Base-by-base conservation (phyloP, 768 basidiomycete genomes). In the Neoboletus subvelutipes region DNA sequence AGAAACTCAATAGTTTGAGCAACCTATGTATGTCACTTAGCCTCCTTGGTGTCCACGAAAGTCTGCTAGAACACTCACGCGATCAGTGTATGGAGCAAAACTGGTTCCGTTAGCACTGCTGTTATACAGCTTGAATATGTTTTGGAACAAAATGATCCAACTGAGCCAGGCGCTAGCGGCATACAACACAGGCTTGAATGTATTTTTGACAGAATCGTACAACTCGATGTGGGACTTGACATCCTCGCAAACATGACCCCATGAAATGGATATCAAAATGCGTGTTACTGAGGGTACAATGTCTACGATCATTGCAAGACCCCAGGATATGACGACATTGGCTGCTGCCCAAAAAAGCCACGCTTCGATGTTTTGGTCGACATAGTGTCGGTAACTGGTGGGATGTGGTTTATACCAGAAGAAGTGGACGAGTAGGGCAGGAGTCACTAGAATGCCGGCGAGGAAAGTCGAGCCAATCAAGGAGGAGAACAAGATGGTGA, bases 261-360 rank as follows among this genome's bases (percentile, higher is more conserved):
- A 92, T 6, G 78, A 72, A 13, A 80, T 70, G 28, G 82, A 75
- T 58, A 91, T 80, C 57, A 80, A 60, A 60, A 80, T 76, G 40
- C 78, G 81, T 50, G 77, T 62, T 50, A 86, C 47, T 42, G 78
- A 74, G 12, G 90, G 89, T 50, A 89, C 71, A 52, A 91, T 71
- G 67, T 91, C 87, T 62, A 90, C 75, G 57, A 87, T 73, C 73
- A 89, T 75, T 20, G 86, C 90, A 34, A 92, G 83, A 58, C 78
- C 86, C 90, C 90, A 92, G 3, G 89, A 90, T 50, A 90, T 78
- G 56, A 88, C 74, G 50, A 91, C 74, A 68, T 92, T 91, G 39
- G 86, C 80, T 5, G 89, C 90, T 8, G 82, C 83, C 88, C 90
- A 92, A 71, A 88, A 89, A 3, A 91, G 75, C 90, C 90, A 92